These are phyloP conservation scores for Secale cereale DNA, from an alignment of 176 grass and related monocot species.

Conservation along the genomic window DNA sequence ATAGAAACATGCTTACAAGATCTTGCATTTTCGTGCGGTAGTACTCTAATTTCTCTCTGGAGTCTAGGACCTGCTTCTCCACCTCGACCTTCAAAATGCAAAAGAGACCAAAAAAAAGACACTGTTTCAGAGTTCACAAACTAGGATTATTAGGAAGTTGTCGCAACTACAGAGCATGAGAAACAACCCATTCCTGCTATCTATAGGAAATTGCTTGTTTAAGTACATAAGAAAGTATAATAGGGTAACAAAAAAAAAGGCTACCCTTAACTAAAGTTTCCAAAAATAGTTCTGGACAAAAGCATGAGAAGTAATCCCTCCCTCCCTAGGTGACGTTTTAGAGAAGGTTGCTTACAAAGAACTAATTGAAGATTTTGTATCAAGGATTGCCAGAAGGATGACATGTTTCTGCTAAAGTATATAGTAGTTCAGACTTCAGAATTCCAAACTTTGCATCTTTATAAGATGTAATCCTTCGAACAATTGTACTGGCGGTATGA, in stretches of 20 bases:
- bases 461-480: background rate
- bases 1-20: conserved; percentile 64
- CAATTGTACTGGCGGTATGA: background rate
- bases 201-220: background rate
- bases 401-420: background rate
- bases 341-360: background rate
- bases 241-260: background rate
- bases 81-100: conserved; percentile 61
- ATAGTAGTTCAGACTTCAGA: background rate
- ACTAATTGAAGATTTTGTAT: background rate
- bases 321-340: background rate
- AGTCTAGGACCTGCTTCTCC: conserved; percentile 90
- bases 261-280: background rate
- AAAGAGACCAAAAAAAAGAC: background rate
- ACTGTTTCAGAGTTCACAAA: conserved; percentile 7
- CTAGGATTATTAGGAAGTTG: background rate
- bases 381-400: background rate
- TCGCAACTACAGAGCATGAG: background rate
- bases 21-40: conserved; percentile 97
- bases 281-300: background rate
- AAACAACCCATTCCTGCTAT: conserved; percentile 4
- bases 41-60: conserved; percentile 90
- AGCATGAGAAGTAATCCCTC: background rate
- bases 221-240: background rate
- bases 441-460: background rate